Percentiles rank a stretch among this genome's conserved stretches.
These are phyloP conservation scores for Tothia fuscella DNA, from an alignment of 2,329 filamentous ascomycete genomes.

Conservation along the genomic window DNA sequence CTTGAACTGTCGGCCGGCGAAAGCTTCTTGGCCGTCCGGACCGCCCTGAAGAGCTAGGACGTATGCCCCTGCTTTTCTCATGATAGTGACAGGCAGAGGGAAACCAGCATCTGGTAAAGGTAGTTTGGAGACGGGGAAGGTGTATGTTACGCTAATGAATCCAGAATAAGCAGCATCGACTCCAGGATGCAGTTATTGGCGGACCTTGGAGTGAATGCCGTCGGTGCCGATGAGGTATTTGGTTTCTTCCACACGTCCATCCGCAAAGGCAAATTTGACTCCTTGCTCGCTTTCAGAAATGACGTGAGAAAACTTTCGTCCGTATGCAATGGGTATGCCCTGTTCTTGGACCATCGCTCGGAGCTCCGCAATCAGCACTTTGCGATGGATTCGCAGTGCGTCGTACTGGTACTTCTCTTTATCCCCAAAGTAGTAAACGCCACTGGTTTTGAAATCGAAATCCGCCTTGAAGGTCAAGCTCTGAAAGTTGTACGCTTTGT, in stretches of 20 bases:
- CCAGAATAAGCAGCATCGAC: slow-evolving; percentile 36
- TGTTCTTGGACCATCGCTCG: slow-evolving; percentile 28
- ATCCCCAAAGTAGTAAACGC: slow-evolving; percentile 19
- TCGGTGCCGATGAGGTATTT: slow-evolving; percentile 42
- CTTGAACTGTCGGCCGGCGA: slow-evolving; percentile 36
- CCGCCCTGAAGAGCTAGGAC: slow-evolving; percentile 37
- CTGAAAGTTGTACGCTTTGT: slow-evolving; percentile 40
- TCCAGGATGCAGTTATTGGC: slow-evolving; percentile 34
- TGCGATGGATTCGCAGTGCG: slow-evolving; percentile 42
- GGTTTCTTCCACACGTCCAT: slow-evolving; percentile 29
- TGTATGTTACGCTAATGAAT: slow-evolving; percentile 25
- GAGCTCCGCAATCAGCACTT: slow-evolving; percentile 40
- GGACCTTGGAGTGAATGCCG: slow-evolving; percentile 44
- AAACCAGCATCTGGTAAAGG: slow-evolving; percentile 2
- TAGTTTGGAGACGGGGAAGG: slow-evolving; percentile 8
- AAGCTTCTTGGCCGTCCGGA: slow-evolving; percentile 35
- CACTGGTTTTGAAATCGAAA: slow-evolving; percentile 14
- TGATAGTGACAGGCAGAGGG: slow-evolving; percentile 1
- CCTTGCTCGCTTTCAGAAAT: slow-evolving; percentile 15
- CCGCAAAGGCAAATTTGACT: slow-evolving; percentile 37
- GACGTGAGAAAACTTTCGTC: slow-evolving; percentile 36
- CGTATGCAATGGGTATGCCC: slow-evolving; percentile 34
- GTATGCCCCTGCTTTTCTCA: slow-evolving; percentile 32
- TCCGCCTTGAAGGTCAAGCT: slow-evolving; percentile 35
- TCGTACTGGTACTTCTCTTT: slow-evolving; percentile 37